A percentile compares a stretch with the other conserved stretches of the same genome.
phyloP scores from a whole-genome alignment of 2,329 filamentous ascomycete species.

The Microdochium trichocladiopsis region DNA sequence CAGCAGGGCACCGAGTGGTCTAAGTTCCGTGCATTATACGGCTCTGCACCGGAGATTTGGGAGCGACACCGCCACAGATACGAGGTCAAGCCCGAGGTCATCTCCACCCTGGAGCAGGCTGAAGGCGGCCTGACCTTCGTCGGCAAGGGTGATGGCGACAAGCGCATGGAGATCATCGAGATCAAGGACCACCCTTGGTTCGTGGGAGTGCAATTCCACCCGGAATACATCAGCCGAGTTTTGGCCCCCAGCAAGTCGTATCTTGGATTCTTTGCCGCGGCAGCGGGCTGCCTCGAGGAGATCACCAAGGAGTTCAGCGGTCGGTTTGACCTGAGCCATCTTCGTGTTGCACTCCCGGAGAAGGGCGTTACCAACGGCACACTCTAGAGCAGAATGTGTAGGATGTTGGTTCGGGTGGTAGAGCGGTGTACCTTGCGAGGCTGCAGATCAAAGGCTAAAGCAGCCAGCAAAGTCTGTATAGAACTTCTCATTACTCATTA shows the following conservation, averaged over 20 bases:
- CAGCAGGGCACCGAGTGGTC: conserved; percentile 72
- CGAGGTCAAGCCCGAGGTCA: conserved; percentile 78
- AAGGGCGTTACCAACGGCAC: neutral
- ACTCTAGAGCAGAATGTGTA: neutral
- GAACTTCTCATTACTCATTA: no score
- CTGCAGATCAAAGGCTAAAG: no score
- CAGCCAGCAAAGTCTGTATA: no score
- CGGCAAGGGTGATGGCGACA: conserved; percentile 70
- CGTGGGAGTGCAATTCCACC: conserved; percentile 80
- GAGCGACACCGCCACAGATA: conserved; percentile 87
- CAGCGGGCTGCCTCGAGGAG: conserved; percentile 55
- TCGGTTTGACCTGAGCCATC: conserved; percentile 3
- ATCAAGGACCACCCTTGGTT: conserved; percentile 79
- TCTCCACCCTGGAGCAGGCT: conserved; percentile 58
- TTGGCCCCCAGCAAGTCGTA: conserved; percentile 69
- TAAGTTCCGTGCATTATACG: conserved; percentile 69
- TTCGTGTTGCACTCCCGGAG: neutral
- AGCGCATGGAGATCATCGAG: conserved; percentile 79
- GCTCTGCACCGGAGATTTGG: conserved; percentile 42
- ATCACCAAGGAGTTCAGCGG: conserved; percentile 12
- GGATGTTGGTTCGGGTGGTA: neutral
- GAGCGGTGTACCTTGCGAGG: no score
- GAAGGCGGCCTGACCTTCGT: conserved; percentile 61
- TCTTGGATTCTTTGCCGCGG: conserved; percentile 78
- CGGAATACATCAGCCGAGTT: conserved; percentile 75